Evolutionary conservation across 2,329 filamentous ascomycete species (phyloP), one percentile per base, ranked within the genome.

Genomic region (Amylocarpus encephaloides): DNA sequence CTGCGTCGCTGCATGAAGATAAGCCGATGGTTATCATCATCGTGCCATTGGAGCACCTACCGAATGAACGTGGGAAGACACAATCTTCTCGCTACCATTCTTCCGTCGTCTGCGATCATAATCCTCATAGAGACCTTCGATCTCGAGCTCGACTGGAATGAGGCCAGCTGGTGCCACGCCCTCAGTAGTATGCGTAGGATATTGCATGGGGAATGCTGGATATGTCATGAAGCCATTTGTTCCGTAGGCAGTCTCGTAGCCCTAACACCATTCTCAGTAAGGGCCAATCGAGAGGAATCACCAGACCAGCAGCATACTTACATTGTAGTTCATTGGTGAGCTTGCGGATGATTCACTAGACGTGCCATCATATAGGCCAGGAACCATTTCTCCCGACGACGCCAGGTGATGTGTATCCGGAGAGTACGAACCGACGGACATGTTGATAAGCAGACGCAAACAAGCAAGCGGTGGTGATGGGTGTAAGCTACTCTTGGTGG

Each of bases 71-170:
- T 66, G 62, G 10, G 63, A 62, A 18, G 63, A 57, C 13, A 63
- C 61, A n/a, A 53, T 53, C 51, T 65, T 66, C 30, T 62, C 62
- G 34, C 38, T 59, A 32, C 56, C 55, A 39, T 57, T 60, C 55
- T 63, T 63, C 55, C 57, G 62, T 46, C 60, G 53, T 49, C 63
- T 53, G 19, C 64, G 61, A 50, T 66, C 63, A 43, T 65, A 62
- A 34, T 65, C 63, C 49, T 66, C 64, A 41, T 66, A 66, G 2
- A 66, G 48, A 19, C 61, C 59, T 49, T 66, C 64, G 26, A 66
- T 65, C 38, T 66, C 60, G 29, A 66, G 48, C 39, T 66, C 62
- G 9, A 66, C 61, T 18, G 63, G 63, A 40, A 65, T 64, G 16
- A 64, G 55, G 2, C 61, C 62, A 44, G 60, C 43, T 19, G 60